These are phyloP conservation scores for Spizellomyces punctatus DNA, from an alignment of 192 early-diverging fungal species.

Conservation along the genomic window DNA sequence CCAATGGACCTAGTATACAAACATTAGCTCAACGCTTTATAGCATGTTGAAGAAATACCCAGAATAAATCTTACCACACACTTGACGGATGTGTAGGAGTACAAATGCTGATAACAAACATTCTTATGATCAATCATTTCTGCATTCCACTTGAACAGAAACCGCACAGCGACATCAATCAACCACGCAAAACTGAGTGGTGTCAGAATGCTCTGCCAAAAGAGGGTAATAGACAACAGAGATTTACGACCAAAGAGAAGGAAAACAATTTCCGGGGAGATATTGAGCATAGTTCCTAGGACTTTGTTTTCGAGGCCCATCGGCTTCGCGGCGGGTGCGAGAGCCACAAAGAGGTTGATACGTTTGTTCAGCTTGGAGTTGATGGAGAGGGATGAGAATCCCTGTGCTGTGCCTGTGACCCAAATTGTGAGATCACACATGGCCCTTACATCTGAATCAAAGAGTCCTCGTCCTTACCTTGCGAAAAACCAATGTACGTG, in stretches of 20 bases:
- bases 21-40: not conserved
- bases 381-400: slow-evolving; percentile 83
- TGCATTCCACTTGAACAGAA: slow-evolving; percentile 86
- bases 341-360: slow-evolving; percentile 84
- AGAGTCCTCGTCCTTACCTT: slow-evolving; percentile 47
- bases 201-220: slow-evolving; percentile 83
- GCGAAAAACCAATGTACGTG: slow-evolving; percentile 96
- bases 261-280: slow-evolving; percentile 84
- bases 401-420: slow-evolving; percentile 72
- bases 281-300: slow-evolving; percentile 80
- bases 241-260: slow-evolving; percentile 86
- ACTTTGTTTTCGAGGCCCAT: slow-evolving; percentile 74
- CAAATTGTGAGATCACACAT: too few relatives aligned
- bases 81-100: slow-evolving; percentile 88
- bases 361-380: slow-evolving; percentile 78
- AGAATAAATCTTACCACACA: slow-evolving; percentile 63
- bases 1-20: slow-evolving; percentile 62
- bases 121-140: slow-evolving; percentile 74
- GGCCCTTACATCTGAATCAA: too few relatives aligned
- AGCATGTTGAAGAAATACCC: not conserved
- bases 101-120: slow-evolving; percentile 82
- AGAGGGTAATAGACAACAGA: slow-evolving; percentile 73
- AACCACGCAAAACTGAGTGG: slow-evolving; percentile 72
- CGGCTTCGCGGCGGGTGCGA: slow-evolving; percentile 89
- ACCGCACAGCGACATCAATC: slow-evolving; percentile 69